Percentiles rank a stretch among this genome's conserved stretches.
phyloP scores from a whole-genome alignment of 495 filamentous ascomycete genomes.

The Penicillium salamii region DNA sequence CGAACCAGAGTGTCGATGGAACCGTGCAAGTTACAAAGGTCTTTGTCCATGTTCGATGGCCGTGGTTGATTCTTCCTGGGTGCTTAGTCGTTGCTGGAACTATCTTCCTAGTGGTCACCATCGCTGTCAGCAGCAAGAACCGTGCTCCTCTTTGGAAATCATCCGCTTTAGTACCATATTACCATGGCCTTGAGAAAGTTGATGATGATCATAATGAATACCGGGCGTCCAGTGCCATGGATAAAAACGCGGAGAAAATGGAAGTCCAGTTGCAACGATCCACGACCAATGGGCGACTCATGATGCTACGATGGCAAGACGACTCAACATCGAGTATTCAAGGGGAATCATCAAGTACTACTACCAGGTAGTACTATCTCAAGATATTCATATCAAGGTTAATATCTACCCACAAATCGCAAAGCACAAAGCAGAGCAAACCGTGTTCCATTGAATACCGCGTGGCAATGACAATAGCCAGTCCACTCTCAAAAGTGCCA shows the following conservation, averaged over 20 bases:
- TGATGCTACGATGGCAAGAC: background rate
- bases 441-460: no score
- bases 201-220: background rate
- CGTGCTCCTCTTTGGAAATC: background rate
- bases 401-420: no score
- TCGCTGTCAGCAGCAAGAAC: background rate
- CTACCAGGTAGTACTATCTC: no score
- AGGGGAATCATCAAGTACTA: no score
- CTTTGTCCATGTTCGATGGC: slow-evolving; percentile 10
- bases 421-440: no score
- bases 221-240: background rate
- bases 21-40: background rate
- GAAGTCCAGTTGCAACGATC: background rate
- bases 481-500: no score
- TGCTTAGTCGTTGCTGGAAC: background rate
- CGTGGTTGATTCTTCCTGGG: slow-evolving; percentile 4
- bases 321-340: no score
- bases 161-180: background rate
- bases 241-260: background rate
- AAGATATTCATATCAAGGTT: no score
- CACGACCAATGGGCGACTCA: background rate
- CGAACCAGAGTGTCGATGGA: background rate
- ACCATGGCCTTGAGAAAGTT: background rate
- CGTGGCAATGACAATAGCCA: no score
- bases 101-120: background rate